These are phyloP conservation scores for Circinella minor DNA, from an alignment of 371 early-diverging fungal genomes.

Conservation along the genomic window DNA sequence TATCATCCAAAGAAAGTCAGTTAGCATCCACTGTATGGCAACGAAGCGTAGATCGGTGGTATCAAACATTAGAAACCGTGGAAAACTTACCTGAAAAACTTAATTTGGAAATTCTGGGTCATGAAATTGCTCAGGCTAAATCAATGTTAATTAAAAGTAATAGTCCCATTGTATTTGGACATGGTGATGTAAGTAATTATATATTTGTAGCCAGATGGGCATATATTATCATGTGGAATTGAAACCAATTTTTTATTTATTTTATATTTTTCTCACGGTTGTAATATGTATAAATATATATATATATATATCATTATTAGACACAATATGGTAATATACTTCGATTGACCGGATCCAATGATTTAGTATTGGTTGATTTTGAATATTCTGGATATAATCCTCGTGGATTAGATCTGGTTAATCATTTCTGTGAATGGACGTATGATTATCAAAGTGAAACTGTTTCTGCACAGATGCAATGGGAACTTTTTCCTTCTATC, in stretches of 20 bases:
- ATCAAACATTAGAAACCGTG: slow-evolving; percentile 21
- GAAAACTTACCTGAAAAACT: slow-evolving; percentile 22
- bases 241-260: no score
- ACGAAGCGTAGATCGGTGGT: slow-evolving; percentile 70
- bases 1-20: slow-evolving; percentile 13
- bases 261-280: no score
- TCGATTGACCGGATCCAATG: slow-evolving; percentile 27
- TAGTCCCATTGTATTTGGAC: slow-evolving; percentile 80
- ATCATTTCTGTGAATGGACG: slow-evolving; percentile 92
- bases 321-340: slow-evolving; percentile 45
- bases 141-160: slow-evolving; percentile 32
- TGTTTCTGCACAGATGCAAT: slow-evolving; percentile 19
- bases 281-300: no score
- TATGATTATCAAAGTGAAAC: slow-evolving; percentile 76
- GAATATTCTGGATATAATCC: slow-evolving; percentile 92
- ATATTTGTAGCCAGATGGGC: not conserved
- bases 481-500: slow-evolving; percentile 70
- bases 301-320: slow-evolving; percentile 18
- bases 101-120: slow-evolving; percentile 44
- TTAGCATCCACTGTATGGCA: slow-evolving; percentile 48
- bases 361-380: slow-evolving; percentile 64
- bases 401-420: slow-evolving; percentile 85
- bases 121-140: slow-evolving; percentile 56
- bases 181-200: slow-evolving; percentile 74
- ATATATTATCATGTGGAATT: not conserved